Conservation (phyloP, 495 filamentous ascomycete species). For the Hypoxylon trugodes region DNA sequence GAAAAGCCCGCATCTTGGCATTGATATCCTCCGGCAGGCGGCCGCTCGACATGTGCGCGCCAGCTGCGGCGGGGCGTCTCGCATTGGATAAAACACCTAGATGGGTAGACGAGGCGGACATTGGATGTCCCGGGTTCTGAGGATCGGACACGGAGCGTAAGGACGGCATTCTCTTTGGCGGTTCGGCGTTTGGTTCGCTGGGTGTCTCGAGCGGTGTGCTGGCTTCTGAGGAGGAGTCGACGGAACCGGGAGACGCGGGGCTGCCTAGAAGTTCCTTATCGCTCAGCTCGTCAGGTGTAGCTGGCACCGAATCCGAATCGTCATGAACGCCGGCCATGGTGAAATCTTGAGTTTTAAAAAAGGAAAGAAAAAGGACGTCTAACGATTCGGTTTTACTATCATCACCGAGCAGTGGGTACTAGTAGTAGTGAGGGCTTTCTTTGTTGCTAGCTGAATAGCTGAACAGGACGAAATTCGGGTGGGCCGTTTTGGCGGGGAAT, state of each 20-base stretch:
- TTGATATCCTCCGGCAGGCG: slow-evolving; percentile 79
- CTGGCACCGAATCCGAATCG: slow-evolving; percentile 43
- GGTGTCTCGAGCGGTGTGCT: slow-evolving; percentile 57
- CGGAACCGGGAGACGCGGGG: slow-evolving; percentile 52
- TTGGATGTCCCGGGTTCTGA: slow-evolving; percentile 54
- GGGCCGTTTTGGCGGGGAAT: slow-evolving; percentile 9
- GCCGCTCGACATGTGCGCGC: slow-evolving; percentile 62
- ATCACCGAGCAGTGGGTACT: slow-evolving; percentile 25
- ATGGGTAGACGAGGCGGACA: slow-evolving; percentile 80
- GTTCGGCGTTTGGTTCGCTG: slow-evolving; percentile 44
- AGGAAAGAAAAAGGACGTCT: slow-evolving; percentile 9
- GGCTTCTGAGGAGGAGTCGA: slow-evolving; percentile 56
- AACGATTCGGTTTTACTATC: slow-evolving; percentile 24
- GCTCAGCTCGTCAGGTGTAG: slow-evolving; percentile 50
- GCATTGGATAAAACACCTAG: slow-evolving; percentile 84
- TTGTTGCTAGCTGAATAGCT: slow-evolving; percentile 1
- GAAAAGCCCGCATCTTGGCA: slow-evolving; percentile 81
- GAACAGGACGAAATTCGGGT: background rate
- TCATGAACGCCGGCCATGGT: slow-evolving; percentile 46
- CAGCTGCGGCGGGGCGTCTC: slow-evolving; percentile 65
- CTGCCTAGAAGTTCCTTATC: slow-evolving; percentile 42
- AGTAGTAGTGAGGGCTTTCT: background rate
- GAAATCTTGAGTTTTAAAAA: slow-evolving; percentile 9
- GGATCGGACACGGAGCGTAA: slow-evolving; percentile 65
- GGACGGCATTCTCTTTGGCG: slow-evolving; percentile 59